A percentile compares a stretch with the other conserved stretches of the same genome.
Evolutionary conservation across 441 rosid species (phyloP).

Genomic region (Erodium moschatum): DNA sequence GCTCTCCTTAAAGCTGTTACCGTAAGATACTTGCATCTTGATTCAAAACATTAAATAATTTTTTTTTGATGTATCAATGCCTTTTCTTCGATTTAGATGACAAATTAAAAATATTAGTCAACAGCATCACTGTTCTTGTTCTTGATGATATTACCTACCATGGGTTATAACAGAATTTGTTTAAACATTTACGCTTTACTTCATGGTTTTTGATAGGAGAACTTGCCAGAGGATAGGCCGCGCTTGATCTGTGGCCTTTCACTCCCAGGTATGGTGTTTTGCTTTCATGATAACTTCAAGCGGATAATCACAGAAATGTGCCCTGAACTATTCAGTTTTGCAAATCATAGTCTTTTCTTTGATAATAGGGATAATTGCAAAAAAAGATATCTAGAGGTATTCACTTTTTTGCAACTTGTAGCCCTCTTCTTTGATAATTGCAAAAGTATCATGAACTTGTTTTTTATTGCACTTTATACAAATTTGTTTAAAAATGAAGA

Average conservation of each 20-base stretch:
- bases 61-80: background rate
- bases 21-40: slow-evolving; percentile 30
- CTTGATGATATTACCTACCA: too few relatives aligned
- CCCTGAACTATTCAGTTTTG: too few relatives aligned
- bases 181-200: background rate
- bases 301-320: background rate
- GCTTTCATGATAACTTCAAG: background rate
- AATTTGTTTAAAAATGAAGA: too few relatives aligned
- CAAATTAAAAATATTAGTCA: background rate
- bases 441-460: too few relatives aligned
- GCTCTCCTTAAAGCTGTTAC: slow-evolving; percentile 48
- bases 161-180: slow-evolving; percentile 6
- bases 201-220: slow-evolving; percentile 30
- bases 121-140: too few relatives aligned
- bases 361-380: too few relatives aligned
- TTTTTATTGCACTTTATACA: too few relatives aligned
- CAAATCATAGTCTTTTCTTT: too few relatives aligned
- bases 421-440: too few relatives aligned
- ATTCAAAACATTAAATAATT: background rate
- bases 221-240: slow-evolving; percentile 49
- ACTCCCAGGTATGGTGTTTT: slow-evolving; percentile 45
- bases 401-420: too few relatives aligned
- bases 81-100: too few relatives aligned
- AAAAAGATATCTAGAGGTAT: too few relatives aligned
- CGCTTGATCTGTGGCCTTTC: slow-evolving; percentile 56